phyloP scores from a whole-genome alignment of 805 yeast genomes.

The Candida maris region DNA sequence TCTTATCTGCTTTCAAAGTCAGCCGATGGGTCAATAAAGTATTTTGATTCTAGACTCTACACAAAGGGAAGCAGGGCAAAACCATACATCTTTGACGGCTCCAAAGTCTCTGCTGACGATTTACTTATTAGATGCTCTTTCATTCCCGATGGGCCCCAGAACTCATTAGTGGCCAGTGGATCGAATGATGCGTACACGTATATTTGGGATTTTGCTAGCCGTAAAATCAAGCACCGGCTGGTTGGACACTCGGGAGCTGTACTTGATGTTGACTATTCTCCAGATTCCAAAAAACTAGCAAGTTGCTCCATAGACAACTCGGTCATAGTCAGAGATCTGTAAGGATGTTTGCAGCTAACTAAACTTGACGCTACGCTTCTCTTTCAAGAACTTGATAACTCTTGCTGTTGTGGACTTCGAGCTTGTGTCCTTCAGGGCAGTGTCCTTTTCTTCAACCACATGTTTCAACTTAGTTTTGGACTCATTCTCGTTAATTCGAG shows the following conservation, averaged over 20 bases:
- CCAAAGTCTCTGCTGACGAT: conserved; percentile 50
- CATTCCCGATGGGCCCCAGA: conserved; percentile 32
- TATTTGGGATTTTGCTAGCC: conserved; percentile 56
- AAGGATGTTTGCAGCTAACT: conserved; percentile 4
- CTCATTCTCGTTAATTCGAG: conserved; percentile 24
- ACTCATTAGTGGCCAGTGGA: conserved; percentile 47
- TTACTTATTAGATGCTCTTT: conserved; percentile 48
- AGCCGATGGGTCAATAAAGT: conserved; percentile 52
- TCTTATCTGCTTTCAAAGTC: conserved; percentile 48
- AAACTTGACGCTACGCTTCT: conserved; percentile 20
- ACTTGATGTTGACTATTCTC: conserved; percentile 49
- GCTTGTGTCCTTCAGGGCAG: conserved; percentile 1
- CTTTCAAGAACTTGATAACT: conserved; percentile 16
- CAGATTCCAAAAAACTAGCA: conserved; percentile 34
- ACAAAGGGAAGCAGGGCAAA: conserved; percentile 37
- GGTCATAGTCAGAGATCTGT: conserved; percentile 42
- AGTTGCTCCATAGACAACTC: conserved; percentile 57
- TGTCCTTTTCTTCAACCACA: conserved; percentile 2
- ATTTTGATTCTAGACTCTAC: conserved; percentile 49
- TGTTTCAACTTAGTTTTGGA: conserved; percentile 12
- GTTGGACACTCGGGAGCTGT: conserved; percentile 63
- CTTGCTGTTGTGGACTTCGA: conserved; percentile 1
- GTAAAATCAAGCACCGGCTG: conserved; percentile 44
- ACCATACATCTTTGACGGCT: conserved; percentile 53
- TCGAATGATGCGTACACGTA: conserved; percentile 57